A percentile compares a stretch with the other conserved stretches of the same genome.
Evolutionary conservation across 1,284 basidiomycete genomes (phyloP).

Genomic region (Coniferiporia sulphurascens): DNA sequence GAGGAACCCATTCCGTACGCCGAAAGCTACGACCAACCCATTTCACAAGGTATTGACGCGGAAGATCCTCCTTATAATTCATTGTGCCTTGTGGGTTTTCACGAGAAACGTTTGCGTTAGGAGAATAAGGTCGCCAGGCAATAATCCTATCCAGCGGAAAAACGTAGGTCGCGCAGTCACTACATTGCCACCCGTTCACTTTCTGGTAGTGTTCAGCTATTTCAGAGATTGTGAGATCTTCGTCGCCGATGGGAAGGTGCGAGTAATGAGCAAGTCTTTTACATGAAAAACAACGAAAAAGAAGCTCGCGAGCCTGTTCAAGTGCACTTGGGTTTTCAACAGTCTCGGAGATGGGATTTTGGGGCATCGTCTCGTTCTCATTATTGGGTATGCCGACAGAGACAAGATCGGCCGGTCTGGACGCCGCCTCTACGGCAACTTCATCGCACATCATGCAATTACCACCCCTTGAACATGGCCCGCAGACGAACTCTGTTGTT

Average conservation of each 20-base stretch:
- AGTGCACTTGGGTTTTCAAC: constrained; percentile 14
- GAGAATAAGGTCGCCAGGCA: constrained; percentile 82
- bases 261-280: constrained; percentile 77
- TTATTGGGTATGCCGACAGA: constrained; percentile 18
- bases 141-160: constrained; percentile 81
- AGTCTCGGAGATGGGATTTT: constrained; percentile 13
- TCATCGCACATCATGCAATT: constrained; percentile 76
- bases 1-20: constrained; percentile 82
- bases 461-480: constrained; percentile 68
- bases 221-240: constrained; percentile 33
- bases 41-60: constrained; percentile 88
- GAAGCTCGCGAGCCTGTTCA: constrained; percentile 37
- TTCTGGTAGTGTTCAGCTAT: constrained; percentile 63
- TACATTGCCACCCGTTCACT: constrained; percentile 67
- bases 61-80: constrained; percentile 56
- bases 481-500: constrained; percentile 75
- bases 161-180: constrained; percentile 72
- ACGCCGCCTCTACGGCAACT: constrained; percentile 45
- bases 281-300: constrained; percentile 80
- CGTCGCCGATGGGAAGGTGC: constrained; percentile 50
- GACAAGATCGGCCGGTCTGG: constrained; percentile 20
- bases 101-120: constrained; percentile 50
- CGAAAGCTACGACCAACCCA: constrained; percentile 76
- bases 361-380: constrained; percentile 27
- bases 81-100: constrained; percentile 38